These are phyloP conservation scores for Pythium diclinum DNA, from an alignment of 352 stramenopile species.

Conservation along the genomic window DNA sequence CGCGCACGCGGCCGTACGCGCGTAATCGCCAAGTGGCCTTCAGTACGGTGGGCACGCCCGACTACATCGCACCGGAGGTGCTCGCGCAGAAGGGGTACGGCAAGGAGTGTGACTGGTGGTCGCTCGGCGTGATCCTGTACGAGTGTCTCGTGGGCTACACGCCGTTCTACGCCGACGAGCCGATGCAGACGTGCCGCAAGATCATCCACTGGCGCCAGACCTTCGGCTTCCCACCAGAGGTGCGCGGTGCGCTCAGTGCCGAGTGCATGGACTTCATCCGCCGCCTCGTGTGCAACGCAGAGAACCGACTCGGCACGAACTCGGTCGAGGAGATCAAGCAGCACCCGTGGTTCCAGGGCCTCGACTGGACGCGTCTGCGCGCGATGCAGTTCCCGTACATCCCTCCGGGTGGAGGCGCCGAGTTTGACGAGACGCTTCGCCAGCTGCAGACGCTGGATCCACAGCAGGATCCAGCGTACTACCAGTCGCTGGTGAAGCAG, in stretches of 20 bases:
- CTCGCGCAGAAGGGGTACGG: conserved; percentile 88
- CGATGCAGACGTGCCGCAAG: conserved; percentile 97
- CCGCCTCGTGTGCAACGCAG: conserved; percentile 93
- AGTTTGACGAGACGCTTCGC: conserved; percentile 91
- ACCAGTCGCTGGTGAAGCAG: conserved; percentile 87
- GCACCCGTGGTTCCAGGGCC: conserved; percentile 95
- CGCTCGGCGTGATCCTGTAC: conserved; percentile 99
- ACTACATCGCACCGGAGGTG: conserved; percentile 99
- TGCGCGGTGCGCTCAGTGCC: conserved; percentile 51
- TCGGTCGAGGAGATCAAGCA: conserved; percentile 96
- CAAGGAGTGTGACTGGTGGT: conserved; percentile 99
- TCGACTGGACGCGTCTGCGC: conserved; percentile 91
- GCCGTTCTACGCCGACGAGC: conserved; percentile 98
- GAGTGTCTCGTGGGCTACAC: conserved; percentile 99
- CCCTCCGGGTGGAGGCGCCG: conserved; percentile 68
- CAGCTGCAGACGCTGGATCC: conserved; percentile 85
- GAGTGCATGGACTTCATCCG: conserved; percentile 92
- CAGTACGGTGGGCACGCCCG: conserved; percentile 97
- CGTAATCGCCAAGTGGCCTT: conserved; percentile 93
- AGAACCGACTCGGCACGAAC: conserved; percentile 91
- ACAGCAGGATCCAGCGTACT: conserved; percentile 52
- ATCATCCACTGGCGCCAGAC: conserved; percentile 87
- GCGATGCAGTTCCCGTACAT: conserved; percentile 88
- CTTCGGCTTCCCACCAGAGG: conserved; percentile 76
- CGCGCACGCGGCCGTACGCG: conserved; percentile 52